Evolutionary conservation across 1,284 basidiomycete species (phyloP), one percentile per base, ranked within the genome.

Genomic region (Peniophora sp.): DNA sequence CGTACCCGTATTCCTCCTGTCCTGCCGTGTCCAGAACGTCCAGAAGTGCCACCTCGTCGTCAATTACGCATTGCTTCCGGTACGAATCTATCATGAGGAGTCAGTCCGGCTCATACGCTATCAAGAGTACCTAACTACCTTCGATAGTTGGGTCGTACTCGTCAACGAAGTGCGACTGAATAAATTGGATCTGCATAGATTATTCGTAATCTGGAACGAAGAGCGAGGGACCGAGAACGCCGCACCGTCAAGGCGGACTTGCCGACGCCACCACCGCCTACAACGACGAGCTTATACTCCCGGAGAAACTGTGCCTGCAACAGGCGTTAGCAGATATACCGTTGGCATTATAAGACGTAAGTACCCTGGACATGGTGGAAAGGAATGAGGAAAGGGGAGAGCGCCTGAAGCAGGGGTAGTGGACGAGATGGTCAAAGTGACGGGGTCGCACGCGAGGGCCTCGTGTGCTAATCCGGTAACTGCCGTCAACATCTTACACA

Each of bases 61-160:
- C 96, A 58, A 99, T 97, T 45, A 94, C 86, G 60, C 92, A 94
- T 67, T 96, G 93, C 69, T 97, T 97, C 59, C 93, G 79, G 73
- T 96, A 96, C 52, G 92, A 96, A 65, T 96, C 93, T 92, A 51
- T 51, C 10, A 36, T 36, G n/a, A 36, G 10, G 10, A 36, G 34
- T n/a, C 34, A n/a, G 34, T n/a, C 34, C 34, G 10, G 34, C 10
- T 36, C n/a, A n/a, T n/a, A n/a, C n/a, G n/a, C n/a, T n/a, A 35
- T 51, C 39, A 43, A 37, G 42, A 43, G 49, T 48, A 20, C 10
- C 43, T 20, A 45, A 36, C 24, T 11, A 89, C 90, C 91, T 69
- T 94, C 95, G 59, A 97, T 98, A 24, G 96, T 98, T 24, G 96
- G 95, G 69, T 97, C 95, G 63, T 96, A 99, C 71, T 98, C 96